These are phyloP conservation scores for Candida morakotiae DNA, from an alignment of 805 yeast species.

Conservation along the genomic window DNA sequence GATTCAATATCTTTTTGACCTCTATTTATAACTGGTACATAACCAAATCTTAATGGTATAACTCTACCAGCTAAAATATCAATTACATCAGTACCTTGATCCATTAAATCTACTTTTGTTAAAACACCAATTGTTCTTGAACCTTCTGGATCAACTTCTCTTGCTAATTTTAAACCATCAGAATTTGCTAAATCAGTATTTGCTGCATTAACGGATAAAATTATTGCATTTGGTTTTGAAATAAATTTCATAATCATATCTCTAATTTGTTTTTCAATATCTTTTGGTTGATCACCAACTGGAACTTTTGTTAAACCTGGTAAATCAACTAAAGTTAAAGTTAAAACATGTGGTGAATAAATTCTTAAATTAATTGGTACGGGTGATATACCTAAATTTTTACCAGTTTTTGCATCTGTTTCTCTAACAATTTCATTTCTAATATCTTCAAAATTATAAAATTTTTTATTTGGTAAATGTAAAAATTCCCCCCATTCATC, in stretches of 20 bases:
- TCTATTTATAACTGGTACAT: conserved; percentile 94
- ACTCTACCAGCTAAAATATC: conserved; percentile 95
- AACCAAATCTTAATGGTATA: conserved; percentile 91
- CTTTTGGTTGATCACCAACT: conserved; percentile 98
- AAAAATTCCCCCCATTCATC: conserved; percentile 98
- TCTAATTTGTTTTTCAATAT: conserved; percentile 90
- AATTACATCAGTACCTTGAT: conserved; percentile 93
- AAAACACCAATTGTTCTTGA: conserved; percentile 93
- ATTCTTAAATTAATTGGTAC: conserved; percentile 91
- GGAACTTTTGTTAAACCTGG: conserved; percentile 99
- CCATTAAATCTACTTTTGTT: conserved; percentile 96
- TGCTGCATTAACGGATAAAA: conserved; percentile 92
- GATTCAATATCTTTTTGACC: conserved; percentile 94
- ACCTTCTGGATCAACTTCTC: conserved; percentile 98
- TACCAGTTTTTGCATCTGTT: conserved; percentile 79
- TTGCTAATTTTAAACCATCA: conserved; percentile 91
- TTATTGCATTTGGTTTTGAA: conserved; percentile 92
- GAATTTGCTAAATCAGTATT: conserved; percentile 96
- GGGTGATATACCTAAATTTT: conserved; percentile 83
- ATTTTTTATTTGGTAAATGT: conserved; percentile 84
- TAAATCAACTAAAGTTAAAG: conserved; percentile 90
- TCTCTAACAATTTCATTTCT: conserved; percentile 88
- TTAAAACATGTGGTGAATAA: conserved; percentile 89
- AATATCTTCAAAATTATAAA: conserved; percentile 83
- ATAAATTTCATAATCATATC: conserved; percentile 91